Evolutionary conservation across 768 basidiomycete genomes (phyloP).

Genomic region (Rhodotorula graminis): DNA sequence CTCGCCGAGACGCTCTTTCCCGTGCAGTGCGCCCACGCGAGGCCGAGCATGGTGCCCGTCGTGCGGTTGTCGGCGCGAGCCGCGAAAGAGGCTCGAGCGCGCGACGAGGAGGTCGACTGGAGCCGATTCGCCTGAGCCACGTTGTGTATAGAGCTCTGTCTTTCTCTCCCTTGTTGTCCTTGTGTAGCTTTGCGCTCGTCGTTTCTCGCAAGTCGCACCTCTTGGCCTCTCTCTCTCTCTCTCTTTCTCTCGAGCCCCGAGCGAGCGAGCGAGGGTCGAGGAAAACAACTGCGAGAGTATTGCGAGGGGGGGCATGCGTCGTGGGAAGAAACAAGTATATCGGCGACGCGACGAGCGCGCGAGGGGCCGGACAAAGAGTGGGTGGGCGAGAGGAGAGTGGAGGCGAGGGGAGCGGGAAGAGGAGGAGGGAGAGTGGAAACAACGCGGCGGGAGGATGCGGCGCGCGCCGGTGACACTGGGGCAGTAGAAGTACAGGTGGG

Average conservation of each 20-base stretch:
- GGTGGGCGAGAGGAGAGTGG: too few relatives aligned
- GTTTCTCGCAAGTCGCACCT: not conserved
- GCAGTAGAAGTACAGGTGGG: not conserved
- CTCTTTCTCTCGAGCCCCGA: not conserved
- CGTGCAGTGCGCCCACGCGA: slow-evolving; percentile 93
- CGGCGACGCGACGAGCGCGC: too few relatives aligned
- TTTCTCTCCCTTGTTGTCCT: not conserved
- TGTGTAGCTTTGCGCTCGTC: not conserved
- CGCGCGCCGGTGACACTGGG: not conserved
- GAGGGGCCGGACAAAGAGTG: not conserved
- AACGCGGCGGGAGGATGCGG: not conserved
- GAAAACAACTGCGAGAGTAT: not conserved
- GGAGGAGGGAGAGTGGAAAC: not conserved
- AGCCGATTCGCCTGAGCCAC: not conserved
- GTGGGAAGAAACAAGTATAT: not conserved
- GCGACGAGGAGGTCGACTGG: slow-evolving; percentile 9
- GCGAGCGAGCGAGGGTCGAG: too few relatives aligned
- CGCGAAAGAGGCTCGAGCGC: not conserved
- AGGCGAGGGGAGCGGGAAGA: too few relatives aligned
- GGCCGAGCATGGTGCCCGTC: slow-evolving; percentile 35
- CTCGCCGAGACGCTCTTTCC: slow-evolving; percentile 73
- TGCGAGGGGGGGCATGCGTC: not conserved
- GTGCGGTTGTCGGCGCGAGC: slow-evolving; percentile 18
- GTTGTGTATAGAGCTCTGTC: not conserved
- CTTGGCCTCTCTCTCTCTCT: not conserved